Conservation (phyloP, 2,329 filamentous ascomycete genomes). For the Fusarium mundagurra region DNA sequence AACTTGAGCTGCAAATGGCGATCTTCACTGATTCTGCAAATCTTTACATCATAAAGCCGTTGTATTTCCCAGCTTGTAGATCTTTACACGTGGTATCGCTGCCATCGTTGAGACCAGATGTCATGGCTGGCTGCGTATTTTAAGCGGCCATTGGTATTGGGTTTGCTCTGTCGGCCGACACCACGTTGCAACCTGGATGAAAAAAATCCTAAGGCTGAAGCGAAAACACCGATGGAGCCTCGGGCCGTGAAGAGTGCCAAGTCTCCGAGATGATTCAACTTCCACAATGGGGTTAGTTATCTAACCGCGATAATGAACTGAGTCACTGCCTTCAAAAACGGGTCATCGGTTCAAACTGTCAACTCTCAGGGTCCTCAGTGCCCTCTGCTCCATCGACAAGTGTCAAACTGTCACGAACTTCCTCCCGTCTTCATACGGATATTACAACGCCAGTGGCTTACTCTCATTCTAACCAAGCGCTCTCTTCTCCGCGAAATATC, state of each 20-base stretch:
- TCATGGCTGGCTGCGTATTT: not conserved
- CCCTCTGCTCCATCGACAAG: not conserved
- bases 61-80: not conserved
- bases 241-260: constrained; percentile 2
- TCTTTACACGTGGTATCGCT: not conserved
- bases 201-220: not conserved
- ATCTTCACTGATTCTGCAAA: not conserved
- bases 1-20: not conserved
- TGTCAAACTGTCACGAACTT: not conserved
- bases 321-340: constrained; percentile 1
- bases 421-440: not conserved
- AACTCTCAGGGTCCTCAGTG: not conserved
- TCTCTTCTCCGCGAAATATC: not conserved
- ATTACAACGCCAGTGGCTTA: not conserved
- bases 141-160: not conserved
- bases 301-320: not conserved
- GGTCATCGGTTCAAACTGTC: not conserved
- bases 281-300: constrained; percentile 11
- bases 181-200: not conserved
- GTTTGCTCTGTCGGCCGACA: not conserved
- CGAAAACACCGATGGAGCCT: not conserved
- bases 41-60: fast-evolving
- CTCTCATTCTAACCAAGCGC: not conserved
- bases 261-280: constrained; percentile 2
- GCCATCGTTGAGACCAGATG: not conserved